A percentile compares a stretch with the other conserved stretches of the same genome.
phyloP scores from a whole-genome alignment of 306 rosid species.

The Medicago ruthenica region DNA sequence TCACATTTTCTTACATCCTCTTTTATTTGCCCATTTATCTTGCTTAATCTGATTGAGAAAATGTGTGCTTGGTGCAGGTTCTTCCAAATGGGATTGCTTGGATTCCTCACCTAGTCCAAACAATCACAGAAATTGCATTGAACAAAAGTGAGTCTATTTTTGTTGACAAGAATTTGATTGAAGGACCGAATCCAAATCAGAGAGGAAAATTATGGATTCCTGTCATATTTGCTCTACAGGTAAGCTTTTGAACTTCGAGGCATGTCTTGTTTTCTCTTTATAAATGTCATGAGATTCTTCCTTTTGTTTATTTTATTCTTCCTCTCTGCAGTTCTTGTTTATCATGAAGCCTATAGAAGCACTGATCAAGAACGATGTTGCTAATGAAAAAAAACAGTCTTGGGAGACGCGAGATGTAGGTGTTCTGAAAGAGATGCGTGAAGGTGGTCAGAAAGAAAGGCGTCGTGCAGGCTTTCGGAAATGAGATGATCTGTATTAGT shows the following conservation, averaged over 20 bases:
- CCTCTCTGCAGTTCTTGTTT: constrained; percentile 61
- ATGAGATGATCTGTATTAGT: constrained; percentile 38
- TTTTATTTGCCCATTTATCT: constrained; percentile 21
- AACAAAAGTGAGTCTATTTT: constrained; percentile 67
- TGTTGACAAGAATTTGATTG: constrained; percentile 84
- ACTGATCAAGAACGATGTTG: constrained; percentile 66
- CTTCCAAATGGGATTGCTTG: constrained; percentile 90
- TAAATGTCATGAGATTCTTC: background rate
- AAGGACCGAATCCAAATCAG: constrained; percentile 92
- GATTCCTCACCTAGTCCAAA: constrained; percentile 83
- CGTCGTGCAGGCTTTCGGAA: constrained; percentile 46
- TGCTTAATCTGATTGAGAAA: constrained; percentile 20
- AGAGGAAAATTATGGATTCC: constrained; percentile 83
- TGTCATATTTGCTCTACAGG: constrained; percentile 68
- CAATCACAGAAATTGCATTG: constrained; percentile 69
- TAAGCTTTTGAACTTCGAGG: constrained; percentile 47
- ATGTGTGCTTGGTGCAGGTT: constrained; percentile 59
- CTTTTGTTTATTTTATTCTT: background rate
- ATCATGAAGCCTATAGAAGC: constrained; percentile 71
- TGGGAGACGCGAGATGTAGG: constrained; percentile 75
- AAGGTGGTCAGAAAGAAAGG: constrained; percentile 49
- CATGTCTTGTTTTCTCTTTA: constrained; percentile 17
- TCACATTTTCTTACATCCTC: constrained; percentile 2
- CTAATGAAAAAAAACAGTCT: constrained; percentile 64
- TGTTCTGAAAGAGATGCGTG: constrained; percentile 54